Evolutionary conservation across 2,329 filamentous ascomycete species (phyloP), one percentile per base, ranked within the genome.

Genomic region (Penicillium sp.): DNA sequence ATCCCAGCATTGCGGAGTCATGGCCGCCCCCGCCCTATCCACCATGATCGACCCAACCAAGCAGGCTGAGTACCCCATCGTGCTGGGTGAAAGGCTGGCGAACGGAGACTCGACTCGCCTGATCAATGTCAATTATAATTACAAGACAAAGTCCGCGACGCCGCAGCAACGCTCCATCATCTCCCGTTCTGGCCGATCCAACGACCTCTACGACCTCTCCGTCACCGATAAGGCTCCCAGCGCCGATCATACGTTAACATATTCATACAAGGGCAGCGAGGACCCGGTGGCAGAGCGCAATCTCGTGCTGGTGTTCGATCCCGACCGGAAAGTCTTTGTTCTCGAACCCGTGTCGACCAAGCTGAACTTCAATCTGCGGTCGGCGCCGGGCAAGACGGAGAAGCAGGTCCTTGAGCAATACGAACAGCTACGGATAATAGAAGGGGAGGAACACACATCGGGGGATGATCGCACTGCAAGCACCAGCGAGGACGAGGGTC

Each of bases 321-420:
- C 84, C 7, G 73, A 76, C 14, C 82, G 81, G 42, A 82, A 91
- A 61, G 84, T 79, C 46, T 93, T 93, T 56, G 82, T 93, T 23
- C 77, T 96, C 44, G 89, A 96, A 71, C 82, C 82, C 42, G 74
- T 96, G 44, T 81, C 88, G 63, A 85, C 84, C n/a, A 83, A 84
- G 31, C 86, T 95, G 69, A 84, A 88, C 61, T 90, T 95, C 84
- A 96, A 95, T 67, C 71, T 95, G 44, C 82, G 80, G 42, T 81
- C 78, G 45, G 82, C 82, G 11, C 87, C 85, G 2, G 79, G 76
- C 54, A 84, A 85, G 59, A 72, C 76, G 44, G 80, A 87, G 43
- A 78, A 79, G 24, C 80, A 77, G 59, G 74, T 94, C 32, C 77
- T 80, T 39, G 77, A 81, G 40, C 77, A 84, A 60, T 83, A 87